A percentile compares a stretch with the other conserved stretches of the same genome.
Evolutionary conservation across 164 flowering plant genomes (phyloP).

Genomic region (Cinnamomum chago): DNA sequence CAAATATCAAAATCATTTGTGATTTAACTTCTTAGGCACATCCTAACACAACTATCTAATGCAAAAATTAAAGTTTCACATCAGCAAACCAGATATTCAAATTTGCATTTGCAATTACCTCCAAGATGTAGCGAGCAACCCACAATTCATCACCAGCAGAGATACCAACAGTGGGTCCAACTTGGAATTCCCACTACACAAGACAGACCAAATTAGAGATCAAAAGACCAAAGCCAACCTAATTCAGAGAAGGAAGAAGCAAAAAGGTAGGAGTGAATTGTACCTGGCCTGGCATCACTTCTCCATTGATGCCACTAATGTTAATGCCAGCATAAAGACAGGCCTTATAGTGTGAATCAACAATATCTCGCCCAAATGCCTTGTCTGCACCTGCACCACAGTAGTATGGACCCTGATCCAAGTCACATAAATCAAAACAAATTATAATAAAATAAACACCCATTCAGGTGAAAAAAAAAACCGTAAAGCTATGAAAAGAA

Average conservation of each 20-base stretch:
- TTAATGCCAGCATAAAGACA: constrained; percentile 40
- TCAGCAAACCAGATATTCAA: neutral
- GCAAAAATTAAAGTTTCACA: neutral
- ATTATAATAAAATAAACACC: neutral
- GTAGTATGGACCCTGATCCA: constrained; percentile 36
- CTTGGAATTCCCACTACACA: constrained; percentile 34
- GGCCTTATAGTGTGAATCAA: constrained; percentile 40
- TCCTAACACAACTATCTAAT: neutral
- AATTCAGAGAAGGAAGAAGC: neutral
- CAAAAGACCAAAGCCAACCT: neutral
- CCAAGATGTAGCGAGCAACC: constrained; percentile 33
- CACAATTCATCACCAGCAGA: constrained; percentile 36
- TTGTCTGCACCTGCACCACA: constrained; percentile 37
- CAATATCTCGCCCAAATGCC: constrained; percentile 35
- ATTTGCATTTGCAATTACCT: constrained; percentile 10
- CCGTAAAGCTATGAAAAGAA: neutral
- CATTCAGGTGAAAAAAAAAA: neutral
- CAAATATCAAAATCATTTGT: neutral
- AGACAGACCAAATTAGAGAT: too few species aligned
- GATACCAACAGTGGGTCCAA: constrained; percentile 32
- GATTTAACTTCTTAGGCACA: neutral
- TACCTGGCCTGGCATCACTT: constrained; percentile 40
- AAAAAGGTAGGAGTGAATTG: neutral
- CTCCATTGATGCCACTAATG: constrained; percentile 36
- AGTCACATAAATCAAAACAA: neutral